Base-by-base conservation (phyloP, 2,329 filamentous ascomycete genomes). In the Periconia macrospinosa region DNA sequence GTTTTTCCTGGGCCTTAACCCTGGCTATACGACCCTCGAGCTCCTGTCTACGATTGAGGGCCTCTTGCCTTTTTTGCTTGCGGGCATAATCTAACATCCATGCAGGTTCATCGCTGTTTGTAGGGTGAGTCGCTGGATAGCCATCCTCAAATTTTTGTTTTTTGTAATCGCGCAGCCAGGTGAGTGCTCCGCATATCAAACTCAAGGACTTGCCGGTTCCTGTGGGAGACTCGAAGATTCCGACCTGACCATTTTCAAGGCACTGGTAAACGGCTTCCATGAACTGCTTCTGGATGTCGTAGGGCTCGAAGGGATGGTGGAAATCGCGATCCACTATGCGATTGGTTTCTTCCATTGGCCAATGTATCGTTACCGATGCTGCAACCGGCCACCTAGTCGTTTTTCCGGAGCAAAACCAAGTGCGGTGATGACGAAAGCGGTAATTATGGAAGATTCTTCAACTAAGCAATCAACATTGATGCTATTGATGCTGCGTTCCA, bases 201-300 rank as follows among this genome's bases (percentile, higher is more conserved):
- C 92, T 96, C 43, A 97, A 76, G 1, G 92, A 96, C 81, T 97
- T 97, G 43, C 92, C 92, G 81, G 85, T 89, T 72, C 92, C 92
- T 41, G 92, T 97, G n/a, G 92, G 92, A 44, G 91, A 96, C 70
- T 97, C 92, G 44, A 97, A 87, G 42, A 97, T 92, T 30, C 90
- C 92, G 45, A 96, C 81, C 67, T 92, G 90, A 9, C 90, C 88
- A 41, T 88, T 73, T 61, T 95, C 86, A 23, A 96, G 83, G 55
- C 91, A 90, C 47, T 85, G 76, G 69, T 96, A 96, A 6, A 94
- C 82, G 0, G 88, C 83, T 61, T 81, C 86, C 92, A 97, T 97
- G 68, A 97, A 95, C 61, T 93, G 80, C 43, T 88, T 81, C 67
- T 97, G 92, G 42, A 96, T 94, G 49, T 89, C 83, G 72, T 97